Percentiles rank a stretch among this genome's conserved stretches.
Conservation (phyloP, 202 grass and related monocot genomes). For the Brachypodium distachyon region DNA sequence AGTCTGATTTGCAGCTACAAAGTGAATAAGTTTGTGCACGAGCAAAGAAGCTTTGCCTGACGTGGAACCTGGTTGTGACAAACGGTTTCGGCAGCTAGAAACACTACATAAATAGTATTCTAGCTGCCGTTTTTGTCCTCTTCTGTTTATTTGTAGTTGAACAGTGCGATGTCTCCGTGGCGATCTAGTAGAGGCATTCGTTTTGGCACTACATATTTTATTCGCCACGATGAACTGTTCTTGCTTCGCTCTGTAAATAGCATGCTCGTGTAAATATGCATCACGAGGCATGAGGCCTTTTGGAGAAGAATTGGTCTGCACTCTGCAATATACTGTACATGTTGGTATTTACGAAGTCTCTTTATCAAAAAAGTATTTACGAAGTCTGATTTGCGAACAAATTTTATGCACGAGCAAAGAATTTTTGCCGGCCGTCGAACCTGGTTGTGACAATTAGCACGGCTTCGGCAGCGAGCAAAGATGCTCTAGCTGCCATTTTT, state of each 20-base stretch:
- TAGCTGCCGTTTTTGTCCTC: not conserved
- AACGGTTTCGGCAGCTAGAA: not conserved
- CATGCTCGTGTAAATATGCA: not conserved
- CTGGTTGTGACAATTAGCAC: not conserved
- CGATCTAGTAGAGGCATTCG: not conserved
- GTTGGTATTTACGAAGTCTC: not conserved
- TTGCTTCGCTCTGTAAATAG: slow-evolving; percentile 95
- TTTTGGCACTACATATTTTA: not conserved
- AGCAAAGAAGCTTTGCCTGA: too few relatives aligned
- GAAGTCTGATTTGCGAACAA: not conserved
- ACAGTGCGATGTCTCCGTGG: too few relatives aligned
- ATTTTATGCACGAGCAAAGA: too few relatives aligned
- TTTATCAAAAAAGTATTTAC: too few relatives aligned
- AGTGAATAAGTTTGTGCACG: not conserved
- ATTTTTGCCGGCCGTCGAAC: not conserved
- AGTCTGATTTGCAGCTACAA: not conserved
- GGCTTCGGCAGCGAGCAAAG: not conserved
- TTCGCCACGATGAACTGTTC: slow-evolving; percentile 8
- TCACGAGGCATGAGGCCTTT: not conserved
- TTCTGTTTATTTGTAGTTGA: not conserved
- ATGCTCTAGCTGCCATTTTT: not conserved
- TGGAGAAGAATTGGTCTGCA: not conserved
- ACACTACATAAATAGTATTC: not conserved
- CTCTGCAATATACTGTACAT: not conserved
- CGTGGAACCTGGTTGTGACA: not conserved